A percentile compares a stretch with the other conserved stretches of the same genome.
phyloP scores from a whole-genome alignment of 139 green algal genomes.

The Micromonas pusilla region DNA sequence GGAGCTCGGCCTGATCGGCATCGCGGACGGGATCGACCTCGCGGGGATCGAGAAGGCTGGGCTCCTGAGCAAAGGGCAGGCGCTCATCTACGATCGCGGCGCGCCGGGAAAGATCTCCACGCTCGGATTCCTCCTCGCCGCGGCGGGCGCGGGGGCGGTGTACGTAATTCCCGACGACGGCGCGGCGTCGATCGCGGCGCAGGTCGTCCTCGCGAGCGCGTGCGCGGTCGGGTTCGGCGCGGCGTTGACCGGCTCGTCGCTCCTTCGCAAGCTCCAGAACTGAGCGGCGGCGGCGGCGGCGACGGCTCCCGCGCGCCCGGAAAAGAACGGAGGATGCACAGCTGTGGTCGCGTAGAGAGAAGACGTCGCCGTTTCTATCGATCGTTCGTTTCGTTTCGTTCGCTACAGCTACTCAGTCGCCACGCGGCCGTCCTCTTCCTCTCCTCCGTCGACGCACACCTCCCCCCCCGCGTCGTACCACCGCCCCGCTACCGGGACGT shows the following conservation, averaged over 20 bases:
- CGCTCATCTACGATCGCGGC: constrained; percentile 6
- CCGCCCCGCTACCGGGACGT: neutral
- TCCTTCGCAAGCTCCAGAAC: neutral
- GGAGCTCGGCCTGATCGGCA: neutral
- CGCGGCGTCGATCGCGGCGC: neutral
- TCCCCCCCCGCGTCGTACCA: neutral
- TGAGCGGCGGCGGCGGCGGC: neutral
- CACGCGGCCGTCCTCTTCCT: neutral
- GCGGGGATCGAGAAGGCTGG: neutral
- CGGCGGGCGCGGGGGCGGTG: neutral
- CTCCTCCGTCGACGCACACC: neutral
- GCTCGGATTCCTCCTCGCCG: neutral
- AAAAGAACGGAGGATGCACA: too few species aligned
- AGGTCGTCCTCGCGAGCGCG: neutral
- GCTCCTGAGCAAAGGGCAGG: neutral
- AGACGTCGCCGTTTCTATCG: too few species aligned
- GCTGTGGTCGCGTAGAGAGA: too few species aligned
- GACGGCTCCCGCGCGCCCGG: neutral
- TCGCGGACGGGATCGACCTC: neutral
- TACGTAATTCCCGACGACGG: neutral
- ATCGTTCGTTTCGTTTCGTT: too few species aligned
- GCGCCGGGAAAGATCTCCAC: neutral
- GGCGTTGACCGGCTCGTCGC: neutral
- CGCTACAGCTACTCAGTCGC: too few species aligned
- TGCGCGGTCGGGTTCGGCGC: constrained; percentile 2